phyloP scores from a whole-genome alignment of 2,329 filamentous ascomycete genomes.

The Alternaria longipes region DNA sequence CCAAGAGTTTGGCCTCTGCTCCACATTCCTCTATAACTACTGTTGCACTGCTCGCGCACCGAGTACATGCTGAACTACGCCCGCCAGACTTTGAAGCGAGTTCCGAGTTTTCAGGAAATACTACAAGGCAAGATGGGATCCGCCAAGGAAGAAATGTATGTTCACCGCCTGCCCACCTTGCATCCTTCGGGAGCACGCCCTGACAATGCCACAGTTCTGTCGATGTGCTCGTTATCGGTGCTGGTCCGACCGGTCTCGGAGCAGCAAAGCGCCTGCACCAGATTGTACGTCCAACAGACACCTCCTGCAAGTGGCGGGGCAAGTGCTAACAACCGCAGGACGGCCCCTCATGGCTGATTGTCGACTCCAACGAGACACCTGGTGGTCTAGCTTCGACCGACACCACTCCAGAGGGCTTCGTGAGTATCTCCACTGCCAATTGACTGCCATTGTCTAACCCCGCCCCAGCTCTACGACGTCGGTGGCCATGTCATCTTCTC shows the following conservation, averaged over 20 bases:
- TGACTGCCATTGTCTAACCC: conserved; percentile 29
- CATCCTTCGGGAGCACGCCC: conserved; percentile 15
- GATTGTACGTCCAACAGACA: conserved; percentile 69
- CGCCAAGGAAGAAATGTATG: conserved; percentile 54
- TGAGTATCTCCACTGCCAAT: conserved; percentile 63
- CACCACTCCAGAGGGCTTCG: conserved; percentile 93
- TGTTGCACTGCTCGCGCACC: conserved; percentile 27
- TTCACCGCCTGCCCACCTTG: conserved; percentile 40
- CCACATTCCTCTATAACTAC: conserved; percentile 18
- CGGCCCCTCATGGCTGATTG: conserved; percentile 92
- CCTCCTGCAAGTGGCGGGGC: conserved; percentile 13
- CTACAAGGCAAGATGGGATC: conserved; percentile 52
- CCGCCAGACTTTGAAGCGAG: conserved; percentile 52
- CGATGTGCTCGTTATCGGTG: conserved; percentile 97
- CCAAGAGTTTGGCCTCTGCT: conserved; percentile 30
- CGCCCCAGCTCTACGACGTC: conserved; percentile 87
- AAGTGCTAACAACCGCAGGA: conserved; percentile 65
- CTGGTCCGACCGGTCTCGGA: conserved; percentile 95
- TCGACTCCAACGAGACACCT: conserved; percentile 90
- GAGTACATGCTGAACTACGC: conserved; percentile 52
- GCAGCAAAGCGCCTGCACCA: conserved; percentile 98
- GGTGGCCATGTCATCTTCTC: conserved; percentile 99
- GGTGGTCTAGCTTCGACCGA: conserved; percentile 97
- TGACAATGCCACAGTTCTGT: conserved; percentile 71
- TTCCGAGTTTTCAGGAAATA: conserved; percentile 54